Conservation (phyloP, 139 green algal genomes). For the Micractinium sp. region DNA sequence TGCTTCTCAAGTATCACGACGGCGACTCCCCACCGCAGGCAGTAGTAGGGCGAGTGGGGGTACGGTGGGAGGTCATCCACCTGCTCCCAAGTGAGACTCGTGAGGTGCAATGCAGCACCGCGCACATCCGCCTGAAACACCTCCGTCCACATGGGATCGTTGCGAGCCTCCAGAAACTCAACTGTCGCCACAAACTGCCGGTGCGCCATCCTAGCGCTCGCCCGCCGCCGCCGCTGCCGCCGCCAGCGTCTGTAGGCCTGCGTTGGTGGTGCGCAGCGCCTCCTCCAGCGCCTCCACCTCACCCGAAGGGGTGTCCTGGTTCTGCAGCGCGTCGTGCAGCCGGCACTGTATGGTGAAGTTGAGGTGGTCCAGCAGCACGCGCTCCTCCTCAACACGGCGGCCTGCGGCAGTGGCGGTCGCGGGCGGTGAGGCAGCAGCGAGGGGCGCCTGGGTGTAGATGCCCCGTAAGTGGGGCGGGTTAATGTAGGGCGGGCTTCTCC, state of each 20-base stretch:
- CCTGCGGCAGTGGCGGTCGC: no score
- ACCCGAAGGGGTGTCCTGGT: not conserved
- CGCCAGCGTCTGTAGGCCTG: not conserved
- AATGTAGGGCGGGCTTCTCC: not conserved
- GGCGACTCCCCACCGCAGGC: not conserved
- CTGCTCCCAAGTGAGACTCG: not conserved
- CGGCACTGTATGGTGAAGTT: not conserved
- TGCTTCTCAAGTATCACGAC: not conserved
- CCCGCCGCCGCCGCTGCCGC: no score
- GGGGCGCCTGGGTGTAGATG: not conserved
- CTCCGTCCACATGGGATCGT: not conserved
- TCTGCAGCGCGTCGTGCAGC: no score
- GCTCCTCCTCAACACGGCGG: not conserved
- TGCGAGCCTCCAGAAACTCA: not conserved
- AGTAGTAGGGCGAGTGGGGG: not conserved
- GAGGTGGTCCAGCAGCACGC: not conserved
- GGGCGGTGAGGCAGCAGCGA: not conserved
- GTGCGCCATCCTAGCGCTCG: not conserved
- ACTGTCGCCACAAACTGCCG: not conserved
- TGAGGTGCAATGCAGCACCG: not conserved
- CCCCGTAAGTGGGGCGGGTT: not conserved
- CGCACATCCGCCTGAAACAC: not conserved
- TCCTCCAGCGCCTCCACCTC: not conserved
- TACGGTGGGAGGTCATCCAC: not conserved
- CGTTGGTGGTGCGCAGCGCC: not conserved